Conservation (phyloP, 768 basidiomycete species). For the Trametes punicea region DNA sequence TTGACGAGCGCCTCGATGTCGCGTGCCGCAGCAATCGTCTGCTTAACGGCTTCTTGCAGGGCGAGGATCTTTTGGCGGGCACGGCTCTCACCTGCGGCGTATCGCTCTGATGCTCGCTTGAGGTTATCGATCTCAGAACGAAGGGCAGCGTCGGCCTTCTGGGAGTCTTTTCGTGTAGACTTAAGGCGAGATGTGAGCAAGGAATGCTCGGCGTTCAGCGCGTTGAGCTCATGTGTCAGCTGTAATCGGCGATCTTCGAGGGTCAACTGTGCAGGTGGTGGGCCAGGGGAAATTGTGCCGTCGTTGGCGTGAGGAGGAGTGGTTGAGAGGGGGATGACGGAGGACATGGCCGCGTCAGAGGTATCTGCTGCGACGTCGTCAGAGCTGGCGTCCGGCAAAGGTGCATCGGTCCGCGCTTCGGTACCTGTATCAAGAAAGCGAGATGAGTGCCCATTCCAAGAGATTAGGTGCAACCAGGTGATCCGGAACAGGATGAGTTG, state of each 20-base stretch:
- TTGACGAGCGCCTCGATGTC: conserved; percentile 40
- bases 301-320: conserved; percentile 6
- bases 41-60: conserved; percentile 83
- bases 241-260: conserved; percentile 65
- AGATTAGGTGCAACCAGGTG: neutral
- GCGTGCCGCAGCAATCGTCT: conserved; percentile 50
- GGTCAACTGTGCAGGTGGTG: conserved; percentile 39
- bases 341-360: conserved; percentile 7
- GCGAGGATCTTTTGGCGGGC: conserved; percentile 84
- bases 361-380: conserved; percentile 5
- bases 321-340: conserved; percentile 9
- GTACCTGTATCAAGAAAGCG: conserved; percentile 7
- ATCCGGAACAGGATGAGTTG: neutral
- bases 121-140: conserved; percentile 82
- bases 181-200: conserved; percentile 69
- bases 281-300: conserved; percentile 19
- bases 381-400: conserved; percentile 3
- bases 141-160: conserved; percentile 78
- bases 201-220: conserved; percentile 64
- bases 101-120: conserved; percentile 80
- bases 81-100: conserved; percentile 69
- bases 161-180: conserved; percentile 72
- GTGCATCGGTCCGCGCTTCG: conserved; percentile 11
- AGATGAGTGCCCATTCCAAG: neutral
- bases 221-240: conserved; percentile 63